phyloP scores from a whole-genome alignment of 2,329 filamentous ascomycete species.

The Elsinoe batatas region DNA sequence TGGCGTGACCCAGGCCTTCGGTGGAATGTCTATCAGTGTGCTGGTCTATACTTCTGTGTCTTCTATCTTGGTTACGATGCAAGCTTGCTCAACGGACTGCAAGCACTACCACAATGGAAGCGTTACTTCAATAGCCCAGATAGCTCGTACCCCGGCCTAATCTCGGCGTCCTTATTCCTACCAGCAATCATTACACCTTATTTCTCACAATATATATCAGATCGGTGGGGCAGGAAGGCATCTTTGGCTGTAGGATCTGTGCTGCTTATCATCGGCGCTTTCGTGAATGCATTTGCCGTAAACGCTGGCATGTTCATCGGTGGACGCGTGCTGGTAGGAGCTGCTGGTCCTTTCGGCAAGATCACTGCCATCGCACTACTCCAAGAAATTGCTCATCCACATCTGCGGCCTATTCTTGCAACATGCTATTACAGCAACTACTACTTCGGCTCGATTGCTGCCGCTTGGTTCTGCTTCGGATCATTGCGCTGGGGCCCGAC shows the following conservation, averaged over 20 bases:
- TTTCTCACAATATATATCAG: neutral
- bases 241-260: neutral
- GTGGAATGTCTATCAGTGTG: neutral
- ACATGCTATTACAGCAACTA: slow-evolving; percentile 34
- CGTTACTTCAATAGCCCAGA: slow-evolving; percentile 15
- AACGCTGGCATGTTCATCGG: slow-evolving; percentile 25
- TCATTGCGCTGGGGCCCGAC: slow-evolving; percentile 44
- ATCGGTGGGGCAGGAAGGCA: neutral
- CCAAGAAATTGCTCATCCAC: slow-evolving; percentile 37
- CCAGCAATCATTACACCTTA: slow-evolving; percentile 12
- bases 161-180: slow-evolving; percentile 17
- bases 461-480: slow-evolving; percentile 54
- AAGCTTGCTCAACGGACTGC: slow-evolving; percentile 17
- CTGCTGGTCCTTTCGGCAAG: slow-evolving; percentile 26
- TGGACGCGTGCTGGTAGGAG: slow-evolving; percentile 30
- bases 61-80: neutral
- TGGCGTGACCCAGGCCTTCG: neutral
- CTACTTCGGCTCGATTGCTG: slow-evolving; percentile 50
- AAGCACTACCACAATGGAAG: slow-evolving; percentile 15
- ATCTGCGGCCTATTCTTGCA: slow-evolving; percentile 28
- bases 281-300: neutral
- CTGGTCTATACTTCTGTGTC: neutral
- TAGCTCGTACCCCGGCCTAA: slow-evolving; percentile 16
- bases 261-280: neutral
- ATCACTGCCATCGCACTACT: slow-evolving; percentile 31